Percentiles rank a stretch among this genome's conserved stretches.
Evolutionary conservation across 2,329 filamentous ascomycete species (phyloP).

Genomic region (Phialophora expanda): DNA sequence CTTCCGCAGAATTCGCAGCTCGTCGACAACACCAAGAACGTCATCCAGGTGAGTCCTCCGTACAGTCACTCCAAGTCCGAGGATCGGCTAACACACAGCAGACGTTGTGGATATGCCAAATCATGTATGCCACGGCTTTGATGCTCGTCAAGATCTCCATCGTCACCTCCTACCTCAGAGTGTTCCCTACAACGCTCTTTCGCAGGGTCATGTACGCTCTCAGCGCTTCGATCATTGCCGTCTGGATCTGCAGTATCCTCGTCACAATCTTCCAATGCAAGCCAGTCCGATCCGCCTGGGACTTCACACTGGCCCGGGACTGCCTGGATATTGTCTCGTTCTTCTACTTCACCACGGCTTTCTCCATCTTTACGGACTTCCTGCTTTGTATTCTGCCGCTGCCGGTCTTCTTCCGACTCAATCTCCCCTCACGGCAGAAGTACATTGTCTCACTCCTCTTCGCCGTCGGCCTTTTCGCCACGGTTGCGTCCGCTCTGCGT

Average conservation of each 20-base stretch:
- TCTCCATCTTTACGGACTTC: slow-evolving; percentile 67
- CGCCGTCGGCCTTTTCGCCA: slow-evolving; percentile 58
- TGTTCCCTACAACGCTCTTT: slow-evolving; percentile 41
- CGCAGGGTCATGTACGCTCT: slow-evolving; percentile 35
- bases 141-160: slow-evolving; percentile 46
- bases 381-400: slow-evolving; percentile 60
- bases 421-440: slow-evolving; percentile 56
- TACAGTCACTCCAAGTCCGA: slow-evolving; percentile 5
- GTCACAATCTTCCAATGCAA: slow-evolving; percentile 54
- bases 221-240: slow-evolving; percentile 31
- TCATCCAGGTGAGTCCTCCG: slow-evolving; percentile 32
- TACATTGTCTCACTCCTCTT: slow-evolving; percentile 57
- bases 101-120: slow-evolving; percentile 55
- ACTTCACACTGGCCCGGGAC: slow-evolving; percentile 43
- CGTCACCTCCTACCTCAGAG: slow-evolving; percentile 43
- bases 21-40: slow-evolving; percentile 36
- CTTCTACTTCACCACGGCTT: slow-evolving; percentile 61
- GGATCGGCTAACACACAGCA: slow-evolving; percentile 32
- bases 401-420: slow-evolving; percentile 53
- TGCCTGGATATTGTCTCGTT: slow-evolving; percentile 59
- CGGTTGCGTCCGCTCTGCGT: slow-evolving; percentile 55
- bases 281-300: slow-evolving; percentile 51
- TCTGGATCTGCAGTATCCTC: slow-evolving; percentile 48
- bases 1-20: slow-evolving; percentile 38
- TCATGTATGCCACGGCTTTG: slow-evolving; percentile 54